Evolutionary conservation across 2,329 filamentous ascomycete genomes (phyloP).

Genomic region (Aulographum hederae): DNA sequence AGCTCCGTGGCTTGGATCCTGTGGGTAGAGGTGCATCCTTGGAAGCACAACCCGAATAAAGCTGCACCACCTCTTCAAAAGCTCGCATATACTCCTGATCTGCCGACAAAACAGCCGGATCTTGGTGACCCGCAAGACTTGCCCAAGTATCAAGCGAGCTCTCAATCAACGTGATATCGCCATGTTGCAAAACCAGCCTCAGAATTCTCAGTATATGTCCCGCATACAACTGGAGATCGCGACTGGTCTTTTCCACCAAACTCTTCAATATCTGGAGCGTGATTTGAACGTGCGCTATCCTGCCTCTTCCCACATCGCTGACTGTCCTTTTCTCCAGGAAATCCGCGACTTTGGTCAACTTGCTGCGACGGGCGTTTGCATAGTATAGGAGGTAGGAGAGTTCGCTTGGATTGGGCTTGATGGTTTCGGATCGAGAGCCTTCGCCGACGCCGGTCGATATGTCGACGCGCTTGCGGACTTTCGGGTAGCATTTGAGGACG

Average conservation of each 20-base stretch:
- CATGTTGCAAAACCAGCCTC: constrained; percentile 62
- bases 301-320: constrained; percentile 73
- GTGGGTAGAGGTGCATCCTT: constrained; percentile 26
- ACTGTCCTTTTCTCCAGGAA: constrained; percentile 91
- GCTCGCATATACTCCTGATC: constrained; percentile 69
- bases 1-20: constrained; percentile 37
- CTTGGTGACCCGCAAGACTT: constrained; percentile 75
- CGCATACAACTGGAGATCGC: constrained; percentile 79
- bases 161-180: constrained; percentile 84
- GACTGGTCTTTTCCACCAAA: constrained; percentile 80
- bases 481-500: constrained; percentile 90
- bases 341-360: constrained; percentile 86
- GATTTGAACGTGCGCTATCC: constrained; percentile 83
- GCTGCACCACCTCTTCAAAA: constrained; percentile 64
- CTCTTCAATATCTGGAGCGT: constrained; percentile 84
- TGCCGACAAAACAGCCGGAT: constrained; percentile 66
- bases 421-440: too few relatives aligned
- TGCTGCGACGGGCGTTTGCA: constrained; percentile 80
- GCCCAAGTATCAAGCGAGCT: constrained; percentile 75
- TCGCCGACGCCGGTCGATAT: too few relatives aligned
- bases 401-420: constrained; percentile 92
- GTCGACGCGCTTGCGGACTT: constrained; percentile 65
- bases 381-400: constrained; percentile 95
- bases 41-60: constrained; percentile 66
- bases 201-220: constrained; percentile 71